Evolutionary conservation across 495 filamentous ascomycete species (phyloP).

Genomic region (Sabuloglossum arenarium): DNA sequence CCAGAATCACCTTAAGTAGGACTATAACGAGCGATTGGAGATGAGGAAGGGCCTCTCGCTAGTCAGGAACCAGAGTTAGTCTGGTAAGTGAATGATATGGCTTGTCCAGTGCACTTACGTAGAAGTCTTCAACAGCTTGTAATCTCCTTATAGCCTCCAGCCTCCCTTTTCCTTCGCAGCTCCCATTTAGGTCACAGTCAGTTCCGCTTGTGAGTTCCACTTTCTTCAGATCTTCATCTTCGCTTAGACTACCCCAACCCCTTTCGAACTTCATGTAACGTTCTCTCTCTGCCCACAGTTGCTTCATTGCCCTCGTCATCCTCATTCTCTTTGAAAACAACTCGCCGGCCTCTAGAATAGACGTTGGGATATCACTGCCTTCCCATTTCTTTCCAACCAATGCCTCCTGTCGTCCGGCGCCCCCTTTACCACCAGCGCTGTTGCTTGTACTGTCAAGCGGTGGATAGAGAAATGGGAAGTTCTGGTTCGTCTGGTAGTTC

Average conservation of each 20-base stretch:
- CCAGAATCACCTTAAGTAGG: conserved; percentile 63
- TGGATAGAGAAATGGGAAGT: conserved; percentile 94
- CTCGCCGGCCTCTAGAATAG: conserved; percentile 86
- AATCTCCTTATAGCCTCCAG: conserved; percentile 38
- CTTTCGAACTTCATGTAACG: conserved; percentile 77
- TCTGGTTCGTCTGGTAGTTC: conserved; percentile 97
- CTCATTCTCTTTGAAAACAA: conserved; percentile 75
- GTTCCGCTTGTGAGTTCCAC: conserved; percentile 6
- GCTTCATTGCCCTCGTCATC: conserved; percentile 74
- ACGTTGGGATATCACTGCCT: conserved; percentile 75
- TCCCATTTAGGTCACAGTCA: conserved; percentile 13
- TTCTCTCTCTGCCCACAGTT: conserved; percentile 88
- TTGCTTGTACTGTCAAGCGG: conserved; percentile 68
- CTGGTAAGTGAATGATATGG: not conserved
- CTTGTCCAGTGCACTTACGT: conserved; percentile 35
- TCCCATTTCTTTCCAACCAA: conserved; percentile 70
- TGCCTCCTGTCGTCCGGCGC: conserved; percentile 48
- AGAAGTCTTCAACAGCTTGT: conserved; percentile 59
- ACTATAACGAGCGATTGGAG: conserved; percentile 91
- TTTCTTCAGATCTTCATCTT: conserved; percentile 10
- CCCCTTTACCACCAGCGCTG: conserved; percentile 69
- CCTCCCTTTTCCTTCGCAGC: conserved; percentile 14
- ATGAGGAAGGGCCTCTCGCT: conserved; percentile 59
- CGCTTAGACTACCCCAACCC: conserved; percentile 44
- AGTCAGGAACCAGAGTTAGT: not conserved